Percentiles rank a stretch among this genome's conserved stretches.
Evolutionary conservation across 2,329 filamentous ascomycete species (phyloP).

Genomic region (Fusarium cicatricum): DNA sequence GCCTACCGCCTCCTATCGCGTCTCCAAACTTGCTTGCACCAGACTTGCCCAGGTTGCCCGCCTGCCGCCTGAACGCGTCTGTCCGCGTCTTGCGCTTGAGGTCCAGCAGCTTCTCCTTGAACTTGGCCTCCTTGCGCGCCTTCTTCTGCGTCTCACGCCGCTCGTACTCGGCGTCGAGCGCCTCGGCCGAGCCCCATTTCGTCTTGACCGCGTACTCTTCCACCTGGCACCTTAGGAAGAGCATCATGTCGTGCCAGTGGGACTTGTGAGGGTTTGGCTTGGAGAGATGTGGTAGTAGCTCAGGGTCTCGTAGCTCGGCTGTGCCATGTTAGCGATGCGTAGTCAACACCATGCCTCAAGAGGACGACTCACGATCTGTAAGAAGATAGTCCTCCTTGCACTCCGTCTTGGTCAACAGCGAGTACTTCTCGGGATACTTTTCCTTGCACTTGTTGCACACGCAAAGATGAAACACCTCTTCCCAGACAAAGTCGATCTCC

Average conservation of each 20-base stretch:
- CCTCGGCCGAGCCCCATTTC: conserved; percentile 91
- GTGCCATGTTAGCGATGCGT: conserved; percentile 9
- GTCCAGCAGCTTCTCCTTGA: conserved; percentile 86
- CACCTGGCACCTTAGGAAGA: conserved; percentile 92
- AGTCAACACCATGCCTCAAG: not conserved
- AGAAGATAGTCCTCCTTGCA: conserved; percentile 94
- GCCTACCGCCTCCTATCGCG: conserved; percentile 72
- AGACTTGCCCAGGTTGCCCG: conserved; percentile 63
- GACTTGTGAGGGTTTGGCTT: conserved; percentile 95
- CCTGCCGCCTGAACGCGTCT: conserved; percentile 83
- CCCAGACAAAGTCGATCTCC: conserved; percentile 96
- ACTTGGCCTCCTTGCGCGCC: conserved; percentile 86
- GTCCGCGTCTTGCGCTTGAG: conserved; percentile 93
- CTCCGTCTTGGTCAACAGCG: conserved; percentile 94
- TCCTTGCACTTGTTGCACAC: conserved; percentile 91
- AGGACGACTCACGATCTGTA: conserved; percentile 76
- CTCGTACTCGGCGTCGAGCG: conserved; percentile 88
- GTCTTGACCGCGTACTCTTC: conserved; percentile 89
- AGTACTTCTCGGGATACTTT: conserved; percentile 90
- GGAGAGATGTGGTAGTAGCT: conserved; percentile 85
- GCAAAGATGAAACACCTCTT: conserved; percentile 78
- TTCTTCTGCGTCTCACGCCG: conserved; percentile 82
- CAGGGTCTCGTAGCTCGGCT: conserved; percentile 90
- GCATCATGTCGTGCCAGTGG: conserved; percentile 98
- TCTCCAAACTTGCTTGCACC: conserved; percentile 76